These are phyloP conservation scores for Scytalidium lignicola DNA, from an alignment of 2,329 filamentous ascomycete species.

Conservation along the genomic window DNA sequence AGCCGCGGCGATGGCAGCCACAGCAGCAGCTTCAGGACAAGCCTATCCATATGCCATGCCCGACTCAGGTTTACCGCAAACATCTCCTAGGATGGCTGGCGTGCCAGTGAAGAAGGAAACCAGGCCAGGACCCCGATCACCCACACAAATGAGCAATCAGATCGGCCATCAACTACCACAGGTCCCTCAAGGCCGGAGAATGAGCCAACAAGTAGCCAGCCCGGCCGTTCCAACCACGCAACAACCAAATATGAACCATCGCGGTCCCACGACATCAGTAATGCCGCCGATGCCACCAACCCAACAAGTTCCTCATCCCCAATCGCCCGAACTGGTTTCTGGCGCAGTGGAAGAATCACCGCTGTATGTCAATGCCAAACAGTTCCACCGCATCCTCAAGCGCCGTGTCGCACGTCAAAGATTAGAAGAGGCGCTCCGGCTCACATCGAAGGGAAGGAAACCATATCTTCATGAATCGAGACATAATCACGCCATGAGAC, in stretches of 20 bases:
- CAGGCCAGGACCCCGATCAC: slow-evolving; percentile 66
- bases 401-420: slow-evolving; percentile 87
- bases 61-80: slow-evolving; percentile 60
- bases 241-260: slow-evolving; percentile 66
- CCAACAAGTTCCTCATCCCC: slow-evolving; percentile 61
- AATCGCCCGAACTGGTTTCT: slow-evolving; percentile 75
- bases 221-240: slow-evolving; percentile 69
- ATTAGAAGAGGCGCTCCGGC: slow-evolving; percentile 82
- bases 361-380: slow-evolving; percentile 96
- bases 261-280: slow-evolving; percentile 44
- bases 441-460: slow-evolving; percentile 93
- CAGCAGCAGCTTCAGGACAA: slow-evolving; percentile 83
- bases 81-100: slow-evolving; percentile 68
- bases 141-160: slow-evolving; percentile 52
- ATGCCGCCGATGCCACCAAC: slow-evolving; percentile 53
- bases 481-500: slow-evolving; percentile 96
- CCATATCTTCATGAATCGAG: slow-evolving; percentile 96
- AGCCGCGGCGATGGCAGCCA: slow-evolving; percentile 86
- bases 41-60: slow-evolving; percentile 63
- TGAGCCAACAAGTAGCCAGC: slow-evolving; percentile 66
- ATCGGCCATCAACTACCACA: slow-evolving; percentile 46
- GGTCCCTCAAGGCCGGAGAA: slow-evolving; percentile 56
- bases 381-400: slow-evolving; percentile 96
- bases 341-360: slow-evolving; percentile 80
- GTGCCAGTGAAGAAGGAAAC: slow-evolving; percentile 62